phyloP scores from a whole-genome alignment of 2,329 filamentous ascomycete species.

The Trichoderma atroviride region DNA sequence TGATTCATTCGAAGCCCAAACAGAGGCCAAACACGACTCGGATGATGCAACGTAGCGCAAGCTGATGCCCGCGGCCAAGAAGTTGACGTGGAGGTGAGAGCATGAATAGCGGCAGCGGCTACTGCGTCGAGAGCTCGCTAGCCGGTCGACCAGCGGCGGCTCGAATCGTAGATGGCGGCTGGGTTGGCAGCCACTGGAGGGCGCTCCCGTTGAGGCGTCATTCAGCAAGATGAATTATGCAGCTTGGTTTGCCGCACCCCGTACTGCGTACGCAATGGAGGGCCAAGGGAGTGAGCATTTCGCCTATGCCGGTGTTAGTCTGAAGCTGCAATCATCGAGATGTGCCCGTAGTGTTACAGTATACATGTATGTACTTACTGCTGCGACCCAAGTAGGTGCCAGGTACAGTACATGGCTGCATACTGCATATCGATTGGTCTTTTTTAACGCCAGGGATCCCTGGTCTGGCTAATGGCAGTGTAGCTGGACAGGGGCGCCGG shows the following conservation, averaged over 20 bases:
- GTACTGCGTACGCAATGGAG: background rate
- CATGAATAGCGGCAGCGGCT: background rate
- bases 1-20: background rate
- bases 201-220: slow-evolving; percentile 4
- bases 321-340: background rate
- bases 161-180: slow-evolving; percentile 24
- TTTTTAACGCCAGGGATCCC: background rate
- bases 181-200: slow-evolving; percentile 8
- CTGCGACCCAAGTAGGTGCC: background rate
- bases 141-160: background rate
- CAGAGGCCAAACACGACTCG: background rate
- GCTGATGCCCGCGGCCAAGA: background rate
- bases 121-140: background rate
- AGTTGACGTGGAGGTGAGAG: background rate
- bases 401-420: background rate
- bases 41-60: background rate
- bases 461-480: background rate
- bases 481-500: slow-evolving; percentile 10
- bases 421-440: background rate
- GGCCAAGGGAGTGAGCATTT: background rate
- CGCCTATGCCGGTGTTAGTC: background rate
- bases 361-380: background rate
- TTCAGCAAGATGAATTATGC: slow-evolving; percentile 11
- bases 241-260: background rate
- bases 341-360: background rate